These are phyloP conservation scores for Geotrichum europaeum DNA, from an alignment of 1,139 yeast species.

Conservation along the genomic window DNA sequence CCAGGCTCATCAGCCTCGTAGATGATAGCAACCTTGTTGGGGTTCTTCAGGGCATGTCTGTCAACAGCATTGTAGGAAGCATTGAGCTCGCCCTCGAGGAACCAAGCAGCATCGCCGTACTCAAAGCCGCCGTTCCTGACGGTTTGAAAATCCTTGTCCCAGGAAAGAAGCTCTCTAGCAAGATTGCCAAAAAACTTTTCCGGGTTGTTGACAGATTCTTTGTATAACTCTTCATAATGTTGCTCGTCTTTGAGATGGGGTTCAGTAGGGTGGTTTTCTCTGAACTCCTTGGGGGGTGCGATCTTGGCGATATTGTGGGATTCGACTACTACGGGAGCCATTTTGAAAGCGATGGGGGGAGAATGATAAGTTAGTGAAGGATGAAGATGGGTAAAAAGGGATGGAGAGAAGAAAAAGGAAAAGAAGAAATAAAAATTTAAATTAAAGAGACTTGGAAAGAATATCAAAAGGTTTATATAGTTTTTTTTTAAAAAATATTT, in stretches of 20 bases:
- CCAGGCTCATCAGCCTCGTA: slow-evolving; percentile 77
- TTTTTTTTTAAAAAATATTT: background rate
- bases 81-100: slow-evolving; percentile 67
- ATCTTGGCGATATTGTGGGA: slow-evolving; percentile 31
- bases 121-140: slow-evolving; percentile 54
- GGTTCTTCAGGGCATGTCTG: slow-evolving; percentile 67
- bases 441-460: background rate
- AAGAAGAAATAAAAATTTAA: background rate
- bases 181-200: slow-evolving; percentile 55
- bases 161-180: slow-evolving; percentile 52
- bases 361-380: background rate
- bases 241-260: slow-evolving; percentile 49
- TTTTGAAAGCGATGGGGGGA: background rate
- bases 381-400: background rate
- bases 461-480: background rate
- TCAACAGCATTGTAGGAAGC: slow-evolving; percentile 76
- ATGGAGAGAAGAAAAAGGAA: background rate
- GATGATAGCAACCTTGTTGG: slow-evolving; percentile 67
- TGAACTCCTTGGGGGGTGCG: slow-evolving; percentile 53
- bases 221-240: slow-evolving; percentile 54
- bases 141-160: slow-evolving; percentile 58
- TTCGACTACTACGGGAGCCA: slow-evolving; percentile 26
- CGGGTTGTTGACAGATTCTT: slow-evolving; percentile 65
- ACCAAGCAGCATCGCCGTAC: slow-evolving; percentile 71
- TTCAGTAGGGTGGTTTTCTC: slow-evolving; percentile 36